phyloP scores from a whole-genome alignment of 1,284 basidiomycete genomes.

The Tilletiopsis washingtonensis region DNA sequence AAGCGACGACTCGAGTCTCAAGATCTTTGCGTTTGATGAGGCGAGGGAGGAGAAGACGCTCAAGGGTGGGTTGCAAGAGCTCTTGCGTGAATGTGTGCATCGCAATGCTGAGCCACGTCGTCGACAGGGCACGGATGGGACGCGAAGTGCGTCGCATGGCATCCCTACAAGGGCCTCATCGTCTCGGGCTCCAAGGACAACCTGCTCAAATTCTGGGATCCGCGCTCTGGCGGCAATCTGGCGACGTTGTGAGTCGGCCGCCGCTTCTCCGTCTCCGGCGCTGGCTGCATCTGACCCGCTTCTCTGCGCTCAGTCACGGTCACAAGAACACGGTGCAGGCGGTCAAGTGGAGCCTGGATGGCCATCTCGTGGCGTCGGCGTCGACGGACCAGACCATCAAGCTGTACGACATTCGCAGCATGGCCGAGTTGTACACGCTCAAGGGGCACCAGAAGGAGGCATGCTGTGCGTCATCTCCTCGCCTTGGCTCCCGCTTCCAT shows the following conservation, averaged over 20 bases:
- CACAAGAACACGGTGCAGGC: slow-evolving; percentile 97
- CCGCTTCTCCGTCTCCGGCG: no score
- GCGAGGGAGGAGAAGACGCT: slow-evolving; percentile 77
- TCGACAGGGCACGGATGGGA: slow-evolving; percentile 87
- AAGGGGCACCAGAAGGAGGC: slow-evolving; percentile 96
- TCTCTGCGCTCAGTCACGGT: slow-evolving; percentile 60
- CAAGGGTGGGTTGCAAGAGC: slow-evolving; percentile 70
- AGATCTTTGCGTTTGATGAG: slow-evolving; percentile 91
- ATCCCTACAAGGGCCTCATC: slow-evolving; percentile 86
- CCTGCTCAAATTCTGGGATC: slow-evolving; percentile 98
- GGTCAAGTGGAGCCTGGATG: slow-evolving; percentile 74
- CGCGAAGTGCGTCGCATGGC: slow-evolving; percentile 97
- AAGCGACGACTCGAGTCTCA: slow-evolving; percentile 85
- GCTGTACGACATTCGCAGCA: slow-evolving; percentile 94
- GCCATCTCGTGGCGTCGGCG: slow-evolving; percentile 84
- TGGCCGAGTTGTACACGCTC: slow-evolving; percentile 85
- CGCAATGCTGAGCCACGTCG: neutral
- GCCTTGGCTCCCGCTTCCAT: neutral
- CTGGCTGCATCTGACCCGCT: no score
- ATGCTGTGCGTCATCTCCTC: no score
- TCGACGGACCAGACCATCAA: slow-evolving; percentile 88
- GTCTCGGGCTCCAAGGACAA: slow-evolving; percentile 95
- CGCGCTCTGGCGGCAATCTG: slow-evolving; percentile 48
- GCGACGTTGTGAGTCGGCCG: slow-evolving; percentile 12
- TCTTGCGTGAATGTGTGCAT: neutral